These are phyloP conservation scores for Vanderwaltozyma verrucispora DNA, from an alignment of 805 yeast species.

Conservation along the genomic window DNA sequence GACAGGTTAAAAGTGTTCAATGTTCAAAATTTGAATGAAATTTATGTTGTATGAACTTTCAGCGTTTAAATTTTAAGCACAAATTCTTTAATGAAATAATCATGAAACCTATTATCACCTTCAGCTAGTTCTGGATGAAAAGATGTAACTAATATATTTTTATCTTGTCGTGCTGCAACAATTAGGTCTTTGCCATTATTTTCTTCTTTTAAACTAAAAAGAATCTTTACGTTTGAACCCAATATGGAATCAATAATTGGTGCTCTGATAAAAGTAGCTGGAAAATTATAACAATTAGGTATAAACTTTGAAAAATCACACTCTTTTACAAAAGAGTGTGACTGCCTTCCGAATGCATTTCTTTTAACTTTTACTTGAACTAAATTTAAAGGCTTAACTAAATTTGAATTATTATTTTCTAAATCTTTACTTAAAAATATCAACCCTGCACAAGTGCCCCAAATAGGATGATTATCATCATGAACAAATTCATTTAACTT, in stretches of 20 bases:
- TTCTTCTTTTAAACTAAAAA: conserved; percentile 29
- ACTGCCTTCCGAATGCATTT: conserved; percentile 72
- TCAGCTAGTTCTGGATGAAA: conserved; percentile 67
- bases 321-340: conserved; percentile 47
- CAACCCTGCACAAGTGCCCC: conserved; percentile 88
- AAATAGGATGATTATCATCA: conserved; percentile 43
- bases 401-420: conserved; percentile 14
- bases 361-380: conserved; percentile 53
- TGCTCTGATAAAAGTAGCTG: conserved; percentile 58
- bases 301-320: conserved; percentile 36
- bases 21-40: not conserved
- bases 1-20: conserved; percentile 7
- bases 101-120: conserved; percentile 49
- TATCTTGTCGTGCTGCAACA: conserved; percentile 62
- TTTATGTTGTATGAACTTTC: not conserved
- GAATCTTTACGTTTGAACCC: conserved; percentile 29
- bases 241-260: conserved; percentile 45
- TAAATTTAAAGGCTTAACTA: conserved; percentile 53
- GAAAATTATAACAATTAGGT: conserved; percentile 31
- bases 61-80: conserved; percentile 22
- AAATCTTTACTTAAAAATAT: conserved; percentile 38
- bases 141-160: conserved; percentile 56
- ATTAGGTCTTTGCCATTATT: conserved; percentile 30
- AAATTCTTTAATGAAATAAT: conserved; percentile 57
- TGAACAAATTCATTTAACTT: conserved; percentile 43